Base-by-base conservation (phyloP, 2,329 filamentous ascomycete genomes). In the Incumbomyces lentus region DNA sequence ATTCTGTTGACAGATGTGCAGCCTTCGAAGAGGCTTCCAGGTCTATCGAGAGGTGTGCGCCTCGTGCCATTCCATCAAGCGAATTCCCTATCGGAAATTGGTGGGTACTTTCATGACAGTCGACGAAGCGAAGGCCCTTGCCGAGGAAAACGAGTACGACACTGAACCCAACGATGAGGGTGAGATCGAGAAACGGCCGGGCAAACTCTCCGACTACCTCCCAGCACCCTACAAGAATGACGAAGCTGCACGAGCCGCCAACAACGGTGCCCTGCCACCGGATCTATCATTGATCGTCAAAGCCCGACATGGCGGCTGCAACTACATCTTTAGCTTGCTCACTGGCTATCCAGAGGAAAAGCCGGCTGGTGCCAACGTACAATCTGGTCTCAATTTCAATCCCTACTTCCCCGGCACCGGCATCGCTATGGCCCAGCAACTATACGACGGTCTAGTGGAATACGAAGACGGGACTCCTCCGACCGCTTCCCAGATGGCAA, bases 41-140 rank as follows among this genome's bases (percentile, higher is more conserved):
- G 92, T 98, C 65, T 98, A 98, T 78, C 87, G 84, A 60, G 92
- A 98, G 74, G 92, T 98, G 63, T 98, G 92, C 78, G 81, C 89
- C 52, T 87, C 87, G 60, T 98, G 92, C 80, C 92, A 98, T 78
- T 98, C 92, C 54, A 82, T 98, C 55, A 82, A 76, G 70, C 86
- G 92, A 74, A 81, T 98, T 50, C 90, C 92, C 50, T 98, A 93
- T 79, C 87, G 92, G 68, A 64, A 84, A 49, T 78, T 96, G 53
- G 92, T 98, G 62, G 92, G 92, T 67, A 79, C 79, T 56, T 77
- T 94, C 68, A 79, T 95, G 78, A 98, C 92, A 49, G 87, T 95
- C 64, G 89, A 96, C 63, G 92, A 98, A 76, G 92, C 87, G 75
- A 98, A 96, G 80, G 86, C 78, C 39, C 75, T 96, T 67, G 92